phyloP scores from a whole-genome alignment of 129 eudicot genomes.

The Chrysanthemum makinoi region DNA sequence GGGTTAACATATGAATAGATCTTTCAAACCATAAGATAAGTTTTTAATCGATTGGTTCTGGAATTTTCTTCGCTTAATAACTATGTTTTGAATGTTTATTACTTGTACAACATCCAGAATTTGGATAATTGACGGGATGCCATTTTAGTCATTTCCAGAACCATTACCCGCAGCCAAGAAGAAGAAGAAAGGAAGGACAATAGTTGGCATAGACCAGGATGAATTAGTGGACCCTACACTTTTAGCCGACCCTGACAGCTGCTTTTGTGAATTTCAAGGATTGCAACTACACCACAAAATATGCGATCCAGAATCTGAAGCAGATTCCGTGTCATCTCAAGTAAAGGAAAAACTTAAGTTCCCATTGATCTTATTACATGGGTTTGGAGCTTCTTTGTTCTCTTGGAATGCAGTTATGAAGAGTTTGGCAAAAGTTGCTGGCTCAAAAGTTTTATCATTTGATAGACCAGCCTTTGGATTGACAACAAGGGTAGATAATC shows the following conservation, averaged over 20 bases:
- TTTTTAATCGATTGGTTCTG: constrained; percentile 4
- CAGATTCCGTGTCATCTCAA: constrained; percentile 35
- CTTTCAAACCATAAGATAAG: neutral
- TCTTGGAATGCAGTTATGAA: constrained; percentile 86
- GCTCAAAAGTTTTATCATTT: constrained; percentile 77
- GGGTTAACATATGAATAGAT: constrained; percentile 3
- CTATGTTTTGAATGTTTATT: neutral
- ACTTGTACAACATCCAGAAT: constrained; percentile 17
- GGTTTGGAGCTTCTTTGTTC: constrained; percentile 90
- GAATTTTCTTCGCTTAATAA: neutral
- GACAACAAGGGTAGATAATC: constrained; percentile 64
- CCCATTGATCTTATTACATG: constrained; percentile 84
- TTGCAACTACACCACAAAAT: constrained; percentile 82
- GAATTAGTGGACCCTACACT: constrained; percentile 66
- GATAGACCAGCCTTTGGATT: constrained; percentile 99
- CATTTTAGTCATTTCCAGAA: constrained; percentile 47
- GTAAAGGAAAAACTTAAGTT: constrained; percentile 31
- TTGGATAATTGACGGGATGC: constrained; percentile 21
- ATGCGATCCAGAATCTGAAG: constrained; percentile 47
- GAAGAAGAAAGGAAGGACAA: constrained; percentile 44
- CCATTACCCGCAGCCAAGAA: constrained; percentile 35
- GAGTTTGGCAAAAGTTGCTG: constrained; percentile 52
- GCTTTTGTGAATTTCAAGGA: constrained; percentile 86
- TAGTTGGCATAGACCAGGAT: constrained; percentile 81
- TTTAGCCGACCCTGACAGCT: constrained; percentile 85